These are phyloP conservation scores for Candida sanyaensis DNA, from an alignment of 1,139 yeast genomes.

Conservation along the genomic window DNA sequence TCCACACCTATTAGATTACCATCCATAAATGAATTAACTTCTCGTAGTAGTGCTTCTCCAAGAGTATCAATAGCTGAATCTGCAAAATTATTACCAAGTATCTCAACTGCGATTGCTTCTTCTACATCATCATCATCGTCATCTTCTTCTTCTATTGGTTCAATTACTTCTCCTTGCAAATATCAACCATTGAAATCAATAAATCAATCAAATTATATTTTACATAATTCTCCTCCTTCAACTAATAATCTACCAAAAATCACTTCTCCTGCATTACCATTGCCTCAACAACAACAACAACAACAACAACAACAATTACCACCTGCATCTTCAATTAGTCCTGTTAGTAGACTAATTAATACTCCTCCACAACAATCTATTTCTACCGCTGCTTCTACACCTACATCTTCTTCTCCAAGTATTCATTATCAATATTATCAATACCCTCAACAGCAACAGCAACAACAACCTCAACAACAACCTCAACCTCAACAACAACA, in stretches of 20 bases:
- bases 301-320: constrained; percentile 12
- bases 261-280: constrained; percentile 17
- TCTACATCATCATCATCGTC: neutral
- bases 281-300: neutral
- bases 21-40: constrained; percentile 38
- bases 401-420: constrained; percentile 12
- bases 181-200: constrained; percentile 15
- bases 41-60: constrained; percentile 10
- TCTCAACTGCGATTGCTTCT: constrained; percentile 1
- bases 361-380: constrained; percentile 6
- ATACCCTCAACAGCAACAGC: constrained; percentile 10
- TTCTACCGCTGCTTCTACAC: constrained; percentile 1
- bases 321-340: constrained; percentile 10
- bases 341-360: constrained; percentile 1
- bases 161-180: constrained; percentile 12
- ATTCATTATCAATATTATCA: constrained; percentile 16
- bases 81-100: constrained; percentile 10
- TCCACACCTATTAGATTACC: constrained; percentile 28
- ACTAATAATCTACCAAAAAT: constrained; percentile 13
- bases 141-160: too few species aligned
- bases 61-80: constrained; percentile 6
- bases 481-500: constrained; percentile 17
- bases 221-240: constrained; percentile 6
- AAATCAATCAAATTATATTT: constrained; percentile 18
- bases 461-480: constrained; percentile 14